Percentiles rank a stretch among this genome's conserved stretches.
Evolutionary conservation across 2,329 filamentous ascomycete genomes (phyloP).

Genomic region (Aspergillus cejpii): DNA sequence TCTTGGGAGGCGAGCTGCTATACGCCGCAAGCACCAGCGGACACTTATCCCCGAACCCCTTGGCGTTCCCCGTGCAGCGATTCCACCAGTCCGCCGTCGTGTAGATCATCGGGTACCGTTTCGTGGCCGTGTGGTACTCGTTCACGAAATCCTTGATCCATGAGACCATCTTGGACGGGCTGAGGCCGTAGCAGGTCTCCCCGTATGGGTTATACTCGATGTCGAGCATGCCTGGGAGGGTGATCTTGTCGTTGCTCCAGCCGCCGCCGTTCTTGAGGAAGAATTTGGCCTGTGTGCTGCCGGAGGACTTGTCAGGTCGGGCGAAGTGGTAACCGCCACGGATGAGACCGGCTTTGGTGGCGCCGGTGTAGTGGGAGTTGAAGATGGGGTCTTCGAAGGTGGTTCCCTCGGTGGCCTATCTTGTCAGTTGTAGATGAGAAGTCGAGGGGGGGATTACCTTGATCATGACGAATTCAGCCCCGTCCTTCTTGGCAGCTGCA

Average conservation of each 20-base stretch:
- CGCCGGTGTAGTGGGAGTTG: constrained; percentile 44
- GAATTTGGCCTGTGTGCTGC: constrained; percentile 45
- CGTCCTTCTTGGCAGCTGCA: constrained; percentile 7
- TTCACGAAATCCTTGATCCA: constrained; percentile 51
- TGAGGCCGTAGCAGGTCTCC: constrained; percentile 43
- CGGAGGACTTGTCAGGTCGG: constrained; percentile 40
- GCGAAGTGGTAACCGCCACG: constrained; percentile 54
- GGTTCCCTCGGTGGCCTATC: constrained; percentile 48
- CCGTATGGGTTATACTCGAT: constrained; percentile 42
- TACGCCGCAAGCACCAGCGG: constrained; percentile 47
- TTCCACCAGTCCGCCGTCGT: constrained; percentile 50
- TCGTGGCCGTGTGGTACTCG: constrained; percentile 43
- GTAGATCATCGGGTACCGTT: constrained; percentile 49
- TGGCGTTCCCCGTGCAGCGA: constrained; percentile 47
- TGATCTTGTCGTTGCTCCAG: constrained; percentile 49
- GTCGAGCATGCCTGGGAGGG: constrained; percentile 53
- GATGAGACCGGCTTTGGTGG: constrained; percentile 48
- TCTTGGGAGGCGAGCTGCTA: constrained; percentile 33
- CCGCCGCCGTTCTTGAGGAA: constrained; percentile 50
- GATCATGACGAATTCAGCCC: constrained; percentile 10
- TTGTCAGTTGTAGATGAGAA: background rate
- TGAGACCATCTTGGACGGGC: constrained; percentile 40
- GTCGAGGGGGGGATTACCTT: background rate
- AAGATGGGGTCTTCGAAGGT: constrained; percentile 43
- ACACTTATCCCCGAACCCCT: constrained; percentile 42